Percentiles rank a stretch among this genome's conserved stretches.
These are phyloP conservation scores for Colletotrichum endophyticum DNA, from an alignment of 2,329 filamentous ascomycete genomes.

Conservation along the genomic window DNA sequence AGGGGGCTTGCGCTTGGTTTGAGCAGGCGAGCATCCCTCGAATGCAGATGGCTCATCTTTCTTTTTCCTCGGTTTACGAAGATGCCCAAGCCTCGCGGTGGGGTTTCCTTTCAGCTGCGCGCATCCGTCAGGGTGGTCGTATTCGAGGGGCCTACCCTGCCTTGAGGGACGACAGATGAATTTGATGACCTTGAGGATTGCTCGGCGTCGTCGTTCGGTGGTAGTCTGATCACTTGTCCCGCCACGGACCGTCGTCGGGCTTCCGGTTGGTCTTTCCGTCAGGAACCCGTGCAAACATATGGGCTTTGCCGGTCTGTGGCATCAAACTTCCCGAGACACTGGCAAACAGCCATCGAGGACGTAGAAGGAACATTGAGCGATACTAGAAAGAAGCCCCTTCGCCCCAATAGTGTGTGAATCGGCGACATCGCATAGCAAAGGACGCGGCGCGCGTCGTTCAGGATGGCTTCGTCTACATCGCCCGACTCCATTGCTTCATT, in stretches of 20 bases:
- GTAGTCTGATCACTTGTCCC: not conserved
- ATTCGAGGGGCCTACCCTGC: not conserved
- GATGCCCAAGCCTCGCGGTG: not conserved
- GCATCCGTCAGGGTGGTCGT: not conserved
- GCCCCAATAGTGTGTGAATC: not conserved
- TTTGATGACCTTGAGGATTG: not conserved
- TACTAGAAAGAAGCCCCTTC: not conserved
- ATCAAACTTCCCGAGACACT: conserved; percentile 21
- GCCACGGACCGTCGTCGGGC: not conserved
- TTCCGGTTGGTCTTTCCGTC: not conserved
- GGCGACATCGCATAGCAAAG: not conserved
- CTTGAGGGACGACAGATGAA: not conserved
- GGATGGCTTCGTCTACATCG: not conserved
- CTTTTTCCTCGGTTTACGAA: not conserved
- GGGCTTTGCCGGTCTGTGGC: not conserved
- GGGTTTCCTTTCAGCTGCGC: not conserved
- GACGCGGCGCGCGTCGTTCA: not conserved
- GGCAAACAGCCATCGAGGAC: conserved; percentile 23
- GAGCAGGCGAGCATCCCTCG: not conserved
- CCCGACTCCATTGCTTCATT: not conserved
- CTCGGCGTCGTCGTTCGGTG: not conserved
- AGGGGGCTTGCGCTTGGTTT: not conserved
- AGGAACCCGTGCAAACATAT: conserved; percentile 2
- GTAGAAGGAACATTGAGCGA: not conserved
- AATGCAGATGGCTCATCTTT: not conserved